Percentiles rank a stretch among this genome's conserved stretches.
Evolutionary conservation across 345 rosid species (phyloP).

Genomic region (Hevea brasiliensis): DNA sequence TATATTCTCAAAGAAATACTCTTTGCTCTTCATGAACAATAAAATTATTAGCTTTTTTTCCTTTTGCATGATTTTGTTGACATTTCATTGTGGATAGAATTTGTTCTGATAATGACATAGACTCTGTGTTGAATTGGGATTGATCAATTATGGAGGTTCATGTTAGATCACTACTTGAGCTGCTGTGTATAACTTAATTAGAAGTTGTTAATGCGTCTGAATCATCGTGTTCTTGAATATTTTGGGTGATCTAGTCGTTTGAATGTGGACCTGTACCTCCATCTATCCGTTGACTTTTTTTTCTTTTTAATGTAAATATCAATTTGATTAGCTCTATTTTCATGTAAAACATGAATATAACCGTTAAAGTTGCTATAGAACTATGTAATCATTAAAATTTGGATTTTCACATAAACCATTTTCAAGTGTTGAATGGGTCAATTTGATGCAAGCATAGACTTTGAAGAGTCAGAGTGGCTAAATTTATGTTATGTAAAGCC

Average conservation of each 20-base stretch:
- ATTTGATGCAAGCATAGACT: background rate
- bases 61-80: background rate
- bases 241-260: background rate
- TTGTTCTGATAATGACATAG: background rate
- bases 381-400: background rate
- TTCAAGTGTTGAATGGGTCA: background rate
- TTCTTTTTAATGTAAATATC: background rate
- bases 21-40: background rate
- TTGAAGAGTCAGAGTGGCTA: background rate
- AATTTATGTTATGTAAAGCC: background rate
- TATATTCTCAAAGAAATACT: background rate
- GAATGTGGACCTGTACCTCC: background rate
- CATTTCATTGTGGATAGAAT: background rate
- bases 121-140: background rate
- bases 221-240: background rate
- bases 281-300: background rate
- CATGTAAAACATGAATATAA: background rate
- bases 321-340: background rate
- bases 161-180: background rate
- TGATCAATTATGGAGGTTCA: background rate
- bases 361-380: background rate
- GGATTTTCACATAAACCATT: background rate
- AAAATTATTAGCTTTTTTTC: background rate
- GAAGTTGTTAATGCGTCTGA: background rate
- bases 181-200: background rate